Percentiles rank a stretch among this genome's conserved stretches.
These are phyloP conservation scores for Mrakia hoshinonis DNA, from an alignment of 768 basidiomycete genomes.

Conservation along the genomic window DNA sequence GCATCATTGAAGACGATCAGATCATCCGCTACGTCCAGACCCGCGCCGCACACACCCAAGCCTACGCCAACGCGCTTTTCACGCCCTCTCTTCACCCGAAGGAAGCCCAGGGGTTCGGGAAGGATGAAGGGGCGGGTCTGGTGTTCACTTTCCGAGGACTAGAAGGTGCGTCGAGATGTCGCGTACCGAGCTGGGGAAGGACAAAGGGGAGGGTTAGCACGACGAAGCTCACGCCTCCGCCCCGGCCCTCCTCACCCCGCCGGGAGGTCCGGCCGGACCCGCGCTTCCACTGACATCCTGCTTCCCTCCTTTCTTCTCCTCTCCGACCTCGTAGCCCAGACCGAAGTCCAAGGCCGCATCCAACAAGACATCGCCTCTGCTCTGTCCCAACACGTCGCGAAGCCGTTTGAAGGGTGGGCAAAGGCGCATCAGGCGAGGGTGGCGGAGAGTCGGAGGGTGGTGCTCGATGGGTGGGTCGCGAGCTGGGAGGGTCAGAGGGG, in stretches of 20 bases:
- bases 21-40: constrained; percentile 17
- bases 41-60: not conserved
- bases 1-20: constrained; percentile 22
- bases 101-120: constrained; percentile 3
- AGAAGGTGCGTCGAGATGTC: constrained; percentile 13
- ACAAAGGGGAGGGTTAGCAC: too few relatives aligned
- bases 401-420: constrained; percentile 23
- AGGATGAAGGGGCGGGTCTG: constrained; percentile 23
- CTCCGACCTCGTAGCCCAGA: not conserved
- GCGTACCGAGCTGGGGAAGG: too few relatives aligned
- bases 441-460: constrained; percentile 8
- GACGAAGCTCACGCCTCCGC: too few relatives aligned
- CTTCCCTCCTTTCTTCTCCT: not conserved
- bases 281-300: not conserved
- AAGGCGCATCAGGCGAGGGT: constrained; percentile 15
- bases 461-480: constrained; percentile 24
- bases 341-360: constrained; percentile 4
- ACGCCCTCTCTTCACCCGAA: not conserved
- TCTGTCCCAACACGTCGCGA: constrained; percentile 11
- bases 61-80: constrained; percentile 5
- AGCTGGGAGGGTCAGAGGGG: constrained; percentile 17
- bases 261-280: not conserved
- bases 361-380: constrained; percentile 14
- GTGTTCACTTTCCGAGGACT: constrained; percentile 25
- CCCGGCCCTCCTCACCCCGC: not conserved